These are phyloP conservation scores for Coemansia sp. DNA, from an alignment of 192 early-diverging fungal genomes.

Conservation along the genomic window DNA sequence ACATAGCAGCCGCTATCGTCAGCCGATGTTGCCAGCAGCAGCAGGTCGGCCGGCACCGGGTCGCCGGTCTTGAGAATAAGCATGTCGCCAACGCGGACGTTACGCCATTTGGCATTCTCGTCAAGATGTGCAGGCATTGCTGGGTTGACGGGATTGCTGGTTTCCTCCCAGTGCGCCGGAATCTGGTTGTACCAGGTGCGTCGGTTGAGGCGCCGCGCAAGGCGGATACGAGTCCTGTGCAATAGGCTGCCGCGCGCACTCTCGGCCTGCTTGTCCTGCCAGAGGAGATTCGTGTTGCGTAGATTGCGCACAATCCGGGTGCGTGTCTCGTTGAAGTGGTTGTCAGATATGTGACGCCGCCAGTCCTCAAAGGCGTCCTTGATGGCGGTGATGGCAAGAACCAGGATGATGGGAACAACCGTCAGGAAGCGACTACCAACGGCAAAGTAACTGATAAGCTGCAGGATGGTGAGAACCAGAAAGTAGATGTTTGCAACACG, in stretches of 20 bases:
- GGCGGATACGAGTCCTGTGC: constrained; percentile 30
- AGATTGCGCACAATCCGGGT: constrained; percentile 62
- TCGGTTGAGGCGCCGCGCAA: constrained; percentile 39
- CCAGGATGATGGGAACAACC: constrained; percentile 79
- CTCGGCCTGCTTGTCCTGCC: constrained; percentile 34
- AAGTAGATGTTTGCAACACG: constrained; percentile 87
- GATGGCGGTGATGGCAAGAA: constrained; percentile 75
- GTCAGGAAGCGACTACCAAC: constrained; percentile 78
- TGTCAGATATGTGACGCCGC: constrained; percentile 81
- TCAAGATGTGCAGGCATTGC: constrained; percentile 39
- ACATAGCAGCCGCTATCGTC: constrained; percentile 78
- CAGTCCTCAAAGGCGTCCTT: constrained; percentile 92
- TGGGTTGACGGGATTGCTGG: constrained; percentile 31
- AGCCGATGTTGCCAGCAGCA: constrained; percentile 79
- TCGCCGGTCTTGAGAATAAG: constrained; percentile 80
- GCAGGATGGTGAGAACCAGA: constrained; percentile 61
- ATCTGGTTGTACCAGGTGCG: constrained; percentile 50
- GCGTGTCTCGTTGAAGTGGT: constrained; percentile 74
- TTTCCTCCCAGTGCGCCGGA: constrained; percentile 46
- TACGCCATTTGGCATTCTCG: constrained; percentile 62
- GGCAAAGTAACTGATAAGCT: constrained; percentile 79
- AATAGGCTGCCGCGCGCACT: constrained; percentile 17
- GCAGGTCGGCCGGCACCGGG: constrained; percentile 79
- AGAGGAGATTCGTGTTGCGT: constrained; percentile 61
- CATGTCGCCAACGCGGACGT: constrained; percentile 86